Evolutionary conservation across 2,329 filamentous ascomycete species (phyloP).

Genomic region (Exophiala sideris): DNA sequence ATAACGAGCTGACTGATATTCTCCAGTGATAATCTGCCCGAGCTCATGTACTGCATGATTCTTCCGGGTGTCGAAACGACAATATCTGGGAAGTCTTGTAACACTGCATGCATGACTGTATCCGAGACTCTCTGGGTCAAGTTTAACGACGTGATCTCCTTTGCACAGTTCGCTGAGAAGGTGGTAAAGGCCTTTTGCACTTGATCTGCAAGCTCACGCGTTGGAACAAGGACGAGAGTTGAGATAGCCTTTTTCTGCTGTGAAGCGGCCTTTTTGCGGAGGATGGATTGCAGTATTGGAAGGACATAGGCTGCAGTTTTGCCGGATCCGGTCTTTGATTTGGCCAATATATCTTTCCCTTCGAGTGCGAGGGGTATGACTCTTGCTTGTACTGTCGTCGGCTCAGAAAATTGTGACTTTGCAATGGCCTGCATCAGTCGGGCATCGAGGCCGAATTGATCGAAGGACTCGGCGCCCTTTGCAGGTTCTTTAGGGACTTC

Average conservation of each 20-base stretch:
- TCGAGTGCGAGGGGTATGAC: slow-evolving; percentile 84
- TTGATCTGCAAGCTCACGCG: slow-evolving; percentile 89
- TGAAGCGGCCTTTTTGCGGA: slow-evolving; percentile 66
- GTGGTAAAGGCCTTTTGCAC: slow-evolving; percentile 74
- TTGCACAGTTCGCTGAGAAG: slow-evolving; percentile 78
- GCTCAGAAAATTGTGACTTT: slow-evolving; percentile 76
- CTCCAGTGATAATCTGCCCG: slow-evolving; percentile 65
- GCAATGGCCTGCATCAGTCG: slow-evolving; percentile 82
- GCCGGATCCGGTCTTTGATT: slow-evolving; percentile 90
- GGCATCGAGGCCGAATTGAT: slow-evolving; percentile 74
- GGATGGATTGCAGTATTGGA: slow-evolving; percentile 78
- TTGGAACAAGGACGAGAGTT: slow-evolving; percentile 83
- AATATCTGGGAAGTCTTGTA: slow-evolving; percentile 82
- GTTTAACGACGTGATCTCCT: slow-evolving; percentile 78
- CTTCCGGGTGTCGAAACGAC: slow-evolving; percentile 88
- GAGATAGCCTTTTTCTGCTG: slow-evolving; percentile 37
- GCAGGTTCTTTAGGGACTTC: slow-evolving; percentile 27
- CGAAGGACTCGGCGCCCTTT: slow-evolving; percentile 56
- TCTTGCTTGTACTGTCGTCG: slow-evolving; percentile 83
- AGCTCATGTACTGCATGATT: slow-evolving; percentile 73
- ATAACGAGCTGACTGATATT: slow-evolving; percentile 76
- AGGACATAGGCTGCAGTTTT: slow-evolving; percentile 97
- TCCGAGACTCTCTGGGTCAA: slow-evolving; percentile 88
- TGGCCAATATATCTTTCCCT: slow-evolving; percentile 84
- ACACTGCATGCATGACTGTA: slow-evolving; percentile 78